These are phyloP conservation scores for Diaporthe amygdali DNA, from an alignment of 2,329 filamentous ascomycete species.

Conservation along the genomic window DNA sequence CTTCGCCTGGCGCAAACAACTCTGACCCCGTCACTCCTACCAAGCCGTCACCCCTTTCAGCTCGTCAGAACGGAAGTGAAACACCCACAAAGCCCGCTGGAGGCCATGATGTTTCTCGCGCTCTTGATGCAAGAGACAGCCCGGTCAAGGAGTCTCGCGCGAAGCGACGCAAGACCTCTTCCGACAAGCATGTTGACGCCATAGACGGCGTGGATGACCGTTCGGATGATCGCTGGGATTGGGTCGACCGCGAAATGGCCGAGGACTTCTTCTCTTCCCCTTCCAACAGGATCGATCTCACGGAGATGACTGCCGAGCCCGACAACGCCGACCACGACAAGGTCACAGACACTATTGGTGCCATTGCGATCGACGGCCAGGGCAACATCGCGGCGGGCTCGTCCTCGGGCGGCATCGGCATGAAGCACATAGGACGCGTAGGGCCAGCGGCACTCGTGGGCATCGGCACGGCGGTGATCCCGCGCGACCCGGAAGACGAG, in stretches of 20 bases:
- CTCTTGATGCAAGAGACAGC: background rate
- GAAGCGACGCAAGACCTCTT: conserved; percentile 23
- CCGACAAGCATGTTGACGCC: background rate
- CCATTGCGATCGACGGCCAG: conserved; percentile 85
- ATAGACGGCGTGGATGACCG: background rate
- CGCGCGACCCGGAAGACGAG: conserved; percentile 71
- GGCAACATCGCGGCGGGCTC: conserved; percentile 93
- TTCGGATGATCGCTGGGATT: background rate
- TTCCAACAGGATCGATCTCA: conserved; percentile 8
- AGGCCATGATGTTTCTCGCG: background rate
- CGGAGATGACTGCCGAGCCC: conserved; percentile 21
- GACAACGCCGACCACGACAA: conserved; percentile 50
- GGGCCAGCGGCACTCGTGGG: conserved; percentile 93
- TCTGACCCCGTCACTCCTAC: conserved; percentile 4
- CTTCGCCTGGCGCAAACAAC: background rate
- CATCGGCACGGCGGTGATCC: conserved; percentile 89
- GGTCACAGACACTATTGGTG: conserved; percentile 93
- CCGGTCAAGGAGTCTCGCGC: background rate
- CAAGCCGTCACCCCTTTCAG: conserved; percentile 11
- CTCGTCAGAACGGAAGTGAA: background rate
- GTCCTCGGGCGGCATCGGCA: conserved; percentile 96
- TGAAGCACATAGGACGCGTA: conserved; percentile 93
- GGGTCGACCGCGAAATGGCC: background rate
- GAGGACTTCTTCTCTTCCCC: background rate
- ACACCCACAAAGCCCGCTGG: background rate